Percentiles rank a stretch among this genome's conserved stretches.
Evolutionary conservation across 202 grass and related monocot species (phyloP).

Genomic region (Zizania palustris): DNA sequence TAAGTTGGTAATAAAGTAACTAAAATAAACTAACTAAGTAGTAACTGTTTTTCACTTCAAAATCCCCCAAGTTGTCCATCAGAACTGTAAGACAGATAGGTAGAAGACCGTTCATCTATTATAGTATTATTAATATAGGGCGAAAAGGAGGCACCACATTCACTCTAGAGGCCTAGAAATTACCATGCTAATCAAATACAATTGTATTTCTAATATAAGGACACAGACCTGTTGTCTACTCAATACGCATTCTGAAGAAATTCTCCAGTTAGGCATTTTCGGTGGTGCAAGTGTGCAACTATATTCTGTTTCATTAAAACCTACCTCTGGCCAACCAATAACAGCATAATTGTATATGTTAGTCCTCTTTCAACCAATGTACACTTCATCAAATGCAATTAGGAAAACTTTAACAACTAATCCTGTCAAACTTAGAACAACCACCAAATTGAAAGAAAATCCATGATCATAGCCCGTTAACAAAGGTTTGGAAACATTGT

Average conservation of each 20-base stretch:
- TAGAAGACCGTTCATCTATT: background rate
- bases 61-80: background rate
- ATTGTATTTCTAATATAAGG: background rate
- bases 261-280: conserved; percentile 11
- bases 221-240: background rate
- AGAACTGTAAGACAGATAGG: conserved; percentile 2
- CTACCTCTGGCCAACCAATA: background rate
- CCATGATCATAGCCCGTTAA: background rate
- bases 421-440: background rate
- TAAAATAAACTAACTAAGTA: conserved; percentile 8
- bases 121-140: background rate
- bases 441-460: background rate
- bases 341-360: background rate
- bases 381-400: conserved; percentile 1
- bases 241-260: background rate
- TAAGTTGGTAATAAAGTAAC: conserved; percentile 11
- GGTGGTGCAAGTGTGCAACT: conserved; percentile 13
- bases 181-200: too few relatives aligned
- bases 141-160: too few relatives aligned
- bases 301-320: conserved; percentile 13
- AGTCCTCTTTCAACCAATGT: background rate
- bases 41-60: background rate
- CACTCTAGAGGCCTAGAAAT: too few relatives aligned
- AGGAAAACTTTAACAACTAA: background rate
- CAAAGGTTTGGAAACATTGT: background rate